Base-by-base conservation (phyloP, 2,329 filamentous ascomycete genomes). In the Nemania sp. region DNA sequence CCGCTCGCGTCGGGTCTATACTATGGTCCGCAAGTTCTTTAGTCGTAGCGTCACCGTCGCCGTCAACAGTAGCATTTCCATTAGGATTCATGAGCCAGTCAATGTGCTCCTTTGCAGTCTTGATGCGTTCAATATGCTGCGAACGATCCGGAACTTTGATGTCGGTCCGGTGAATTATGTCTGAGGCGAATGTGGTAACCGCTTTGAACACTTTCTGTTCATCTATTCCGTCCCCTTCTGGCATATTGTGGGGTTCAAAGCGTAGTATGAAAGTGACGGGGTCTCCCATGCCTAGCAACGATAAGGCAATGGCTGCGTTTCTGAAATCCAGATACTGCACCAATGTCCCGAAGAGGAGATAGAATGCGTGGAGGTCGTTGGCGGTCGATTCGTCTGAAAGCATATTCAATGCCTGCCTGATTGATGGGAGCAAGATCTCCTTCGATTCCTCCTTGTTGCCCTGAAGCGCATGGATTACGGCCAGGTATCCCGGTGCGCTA, bases 31-130 rank as follows among this genome's bases (percentile, higher is more conserved):
- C 33, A 9, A 5, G n/a, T 36, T 36, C 33, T 14, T 15, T 17
- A 17, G 19, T 14, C 6, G 15, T 7, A 5, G 45, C 31, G 30
- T 22, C 15, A 7, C 31, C 36, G 28, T 22, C 26, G 9, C 19
- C 5, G 31, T n/a, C n/a, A n/a, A 20, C 5, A 14, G 44, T 22
- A 26, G 34, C 42, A n/a, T n/a, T n/a, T n/a, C n/a, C n/a, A n/a
- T n/a, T n/a, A n/a, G n/a, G n/a, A n/a, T n/a, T n/a, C n/a, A 56
- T n/a, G 9, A 60, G 54, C 44, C 49, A 53, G 11, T 59, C 45
- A 23, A 60, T 6, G 19, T 63, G 44, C 17, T 26, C 24, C 30
- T 52, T 52, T 19, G 61, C 60, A 19, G 39, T 54, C 30, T 58
- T 46, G 3, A 63, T 54, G 5, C 59, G 59, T 30, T 46, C 53